phyloP scores from a whole-genome alignment of 2,329 filamentous ascomycete species.

The Penicillium sp. region DNA sequence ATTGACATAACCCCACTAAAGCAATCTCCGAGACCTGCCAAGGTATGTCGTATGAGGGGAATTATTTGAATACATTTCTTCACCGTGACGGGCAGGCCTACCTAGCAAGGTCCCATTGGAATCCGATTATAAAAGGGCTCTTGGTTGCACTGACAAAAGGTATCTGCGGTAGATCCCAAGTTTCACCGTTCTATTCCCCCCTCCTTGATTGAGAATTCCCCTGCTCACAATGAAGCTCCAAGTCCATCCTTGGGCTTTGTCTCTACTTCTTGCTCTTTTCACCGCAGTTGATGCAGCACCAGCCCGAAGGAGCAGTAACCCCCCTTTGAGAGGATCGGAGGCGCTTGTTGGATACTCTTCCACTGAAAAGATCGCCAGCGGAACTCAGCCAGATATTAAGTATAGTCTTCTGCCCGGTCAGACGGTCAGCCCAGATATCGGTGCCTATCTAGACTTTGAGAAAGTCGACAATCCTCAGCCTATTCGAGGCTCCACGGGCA shows the following conservation, averaged over 20 bases:
- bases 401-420: slow-evolving; percentile 54
- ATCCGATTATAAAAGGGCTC: not conserved
- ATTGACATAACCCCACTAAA: not conserved
- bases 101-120: not conserved
- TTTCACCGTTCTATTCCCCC: not conserved
- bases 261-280: slow-evolving; percentile 2
- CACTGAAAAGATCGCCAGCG: slow-evolving; percentile 34
- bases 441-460: slow-evolving; percentile 57
- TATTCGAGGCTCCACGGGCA: slow-evolving; percentile 53
- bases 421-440: slow-evolving; percentile 51
- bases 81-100: not conserved
- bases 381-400: slow-evolving; percentile 37
- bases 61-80: not conserved
- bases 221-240: slow-evolving; percentile 15
- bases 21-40: not conserved
- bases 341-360: slow-evolving; percentile 43
- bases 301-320: slow-evolving; percentile 20
- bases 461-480: slow-evolving; percentile 56
- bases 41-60: not conserved
- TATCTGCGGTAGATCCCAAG: not conserved
- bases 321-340: slow-evolving; percentile 30
- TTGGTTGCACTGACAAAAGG: not conserved
- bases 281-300: slow-evolving; percentile 25
- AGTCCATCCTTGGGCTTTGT: not conserved
- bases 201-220: not conserved